Conservation (phyloP, 768 basidiomycete species). For the Tricholoma sp. region DNA sequence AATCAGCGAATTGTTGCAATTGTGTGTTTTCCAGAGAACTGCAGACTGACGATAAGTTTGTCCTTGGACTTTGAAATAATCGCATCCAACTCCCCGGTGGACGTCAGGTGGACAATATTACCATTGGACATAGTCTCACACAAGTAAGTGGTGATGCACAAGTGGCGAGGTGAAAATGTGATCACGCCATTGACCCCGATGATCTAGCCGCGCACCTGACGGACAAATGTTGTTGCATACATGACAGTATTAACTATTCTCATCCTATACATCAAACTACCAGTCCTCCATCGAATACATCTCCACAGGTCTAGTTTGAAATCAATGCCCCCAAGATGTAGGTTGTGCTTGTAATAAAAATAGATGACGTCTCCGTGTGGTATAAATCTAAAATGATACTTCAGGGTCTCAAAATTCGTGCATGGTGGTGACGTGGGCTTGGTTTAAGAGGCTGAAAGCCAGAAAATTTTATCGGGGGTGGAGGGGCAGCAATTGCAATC, state of each 20-base stretch:
- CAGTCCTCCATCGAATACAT: no score
- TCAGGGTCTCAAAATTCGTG: background rate
- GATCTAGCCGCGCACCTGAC: no score
- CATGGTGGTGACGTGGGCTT: slow-evolving; percentile 10
- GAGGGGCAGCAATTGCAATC: background rate
- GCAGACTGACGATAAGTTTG: slow-evolving; percentile 53
- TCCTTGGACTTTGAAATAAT: slow-evolving; percentile 54
- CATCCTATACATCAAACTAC: no score
- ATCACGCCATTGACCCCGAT: background rate
- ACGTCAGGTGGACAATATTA: slow-evolving; percentile 52
- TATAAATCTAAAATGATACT: background rate
- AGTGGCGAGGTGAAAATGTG: no score
- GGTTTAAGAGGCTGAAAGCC: slow-evolving; percentile 13
- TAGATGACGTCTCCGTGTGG: background rate
- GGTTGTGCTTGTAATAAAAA: no score
- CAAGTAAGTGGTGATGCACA: background rate
- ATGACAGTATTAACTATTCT: no score
- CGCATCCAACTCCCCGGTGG: slow-evolving; percentile 56
- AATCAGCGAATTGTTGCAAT: background rate
- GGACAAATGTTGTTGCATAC: no score
- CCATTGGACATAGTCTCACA: slow-evolving; percentile 33
- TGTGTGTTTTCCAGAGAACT: background rate
- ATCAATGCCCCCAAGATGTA: background rate
- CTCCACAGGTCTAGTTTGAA: background rate
- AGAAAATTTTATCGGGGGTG: background rate